phyloP scores from a whole-genome alignment of 2,329 filamentous ascomycete species.

The Akanthomyces lecanii region DNA sequence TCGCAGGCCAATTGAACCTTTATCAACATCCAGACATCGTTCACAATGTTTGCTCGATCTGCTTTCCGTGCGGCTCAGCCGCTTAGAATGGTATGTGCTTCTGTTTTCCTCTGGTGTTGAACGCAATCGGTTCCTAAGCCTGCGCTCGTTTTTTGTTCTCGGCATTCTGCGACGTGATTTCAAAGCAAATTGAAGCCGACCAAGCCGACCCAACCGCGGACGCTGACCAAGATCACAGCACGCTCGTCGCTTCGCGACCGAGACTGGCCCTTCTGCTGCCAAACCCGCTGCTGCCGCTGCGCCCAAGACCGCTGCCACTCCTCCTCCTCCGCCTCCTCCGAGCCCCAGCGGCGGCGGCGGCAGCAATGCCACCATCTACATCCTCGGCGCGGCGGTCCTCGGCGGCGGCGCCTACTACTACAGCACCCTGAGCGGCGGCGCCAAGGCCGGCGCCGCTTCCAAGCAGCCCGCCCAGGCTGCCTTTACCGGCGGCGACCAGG shows the following conservation, averaged over 20 bases:
- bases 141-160: background rate
- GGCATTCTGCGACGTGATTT: background rate
- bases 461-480: slow-evolving; percentile 44
- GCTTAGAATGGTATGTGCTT: slow-evolving; percentile 55
- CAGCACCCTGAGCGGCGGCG: slow-evolving; percentile 28
- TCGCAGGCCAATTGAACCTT: slow-evolving; percentile 22
- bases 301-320: slow-evolving; percentile 20
- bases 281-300: slow-evolving; percentile 47
- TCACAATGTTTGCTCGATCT: slow-evolving; percentile 64
- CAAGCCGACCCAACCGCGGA: background rate
- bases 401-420: slow-evolving; percentile 57
- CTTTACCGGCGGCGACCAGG: slow-evolving; percentile 83
- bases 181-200: background rate
- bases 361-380: slow-evolving; percentile 57
- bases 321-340: slow-evolving; percentile 37
- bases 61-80: slow-evolving; percentile 61
- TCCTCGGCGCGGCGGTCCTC: slow-evolving; percentile 54
- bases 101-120: slow-evolving; percentile 1
- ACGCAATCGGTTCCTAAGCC: background rate
- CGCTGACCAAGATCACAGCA: slow-evolving; percentile 39
- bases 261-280: slow-evolving; percentile 27
- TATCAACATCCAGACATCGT: slow-evolving; percentile 6
- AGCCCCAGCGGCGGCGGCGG: slow-evolving; percentile 49
- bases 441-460: slow-evolving; percentile 42
- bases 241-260: slow-evolving; percentile 65